A percentile compares a stretch with the other conserved stretches of the same genome.
Evolutionary conservation across 495 filamentous ascomycete genomes (phyloP).

Genomic region (Penicillium desertorum): DNA sequence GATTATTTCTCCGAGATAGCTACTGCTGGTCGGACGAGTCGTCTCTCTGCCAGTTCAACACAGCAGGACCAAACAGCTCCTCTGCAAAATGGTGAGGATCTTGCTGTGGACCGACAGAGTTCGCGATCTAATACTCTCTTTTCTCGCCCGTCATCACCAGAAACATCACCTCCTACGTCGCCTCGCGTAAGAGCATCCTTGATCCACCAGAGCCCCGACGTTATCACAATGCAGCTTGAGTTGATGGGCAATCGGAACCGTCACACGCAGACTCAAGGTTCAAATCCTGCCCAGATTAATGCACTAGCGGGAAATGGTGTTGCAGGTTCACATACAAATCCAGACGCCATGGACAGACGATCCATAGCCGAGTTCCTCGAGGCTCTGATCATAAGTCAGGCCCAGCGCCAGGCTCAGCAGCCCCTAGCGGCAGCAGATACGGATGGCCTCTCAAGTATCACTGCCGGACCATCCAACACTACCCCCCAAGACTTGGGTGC

Average conservation of each 20-base stretch:
- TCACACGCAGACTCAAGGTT: slow-evolving; percentile 21
- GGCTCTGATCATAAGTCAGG: slow-evolving; percentile 36
- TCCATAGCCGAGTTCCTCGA: slow-evolving; percentile 44
- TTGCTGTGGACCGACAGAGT: slow-evolving; percentile 23
- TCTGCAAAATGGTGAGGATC: slow-evolving; percentile 14
- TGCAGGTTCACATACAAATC: slow-evolving; percentile 15
- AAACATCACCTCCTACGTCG: slow-evolving; percentile 46
- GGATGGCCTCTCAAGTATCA: slow-evolving; percentile 28
- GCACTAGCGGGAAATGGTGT: slow-evolving; percentile 19
- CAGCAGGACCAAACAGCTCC: slow-evolving; percentile 19
- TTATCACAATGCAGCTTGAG: slow-evolving; percentile 52
- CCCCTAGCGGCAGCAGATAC: slow-evolving; percentile 15
- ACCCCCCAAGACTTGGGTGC: slow-evolving; percentile 17
- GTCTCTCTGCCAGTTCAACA: slow-evolving; percentile 17
- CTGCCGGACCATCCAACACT: slow-evolving; percentile 19
- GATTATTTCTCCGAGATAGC: slow-evolving; percentile 35
- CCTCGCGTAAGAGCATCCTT: slow-evolving; percentile 48
- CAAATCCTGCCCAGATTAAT: slow-evolving; percentile 15
- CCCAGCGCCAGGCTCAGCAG: slow-evolving; percentile 13
- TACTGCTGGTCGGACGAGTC: slow-evolving; percentile 29
- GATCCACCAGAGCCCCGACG: slow-evolving; percentile 47
- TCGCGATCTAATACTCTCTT: slow-evolving; percentile 47
- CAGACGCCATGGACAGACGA: slow-evolving; percentile 25
- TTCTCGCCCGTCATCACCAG: slow-evolving; percentile 43
- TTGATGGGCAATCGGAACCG: slow-evolving; percentile 40